Evolutionary conservation across 2,329 filamentous ascomycete species (phyloP).

Genomic region (Aspergillus piperis): DNA sequence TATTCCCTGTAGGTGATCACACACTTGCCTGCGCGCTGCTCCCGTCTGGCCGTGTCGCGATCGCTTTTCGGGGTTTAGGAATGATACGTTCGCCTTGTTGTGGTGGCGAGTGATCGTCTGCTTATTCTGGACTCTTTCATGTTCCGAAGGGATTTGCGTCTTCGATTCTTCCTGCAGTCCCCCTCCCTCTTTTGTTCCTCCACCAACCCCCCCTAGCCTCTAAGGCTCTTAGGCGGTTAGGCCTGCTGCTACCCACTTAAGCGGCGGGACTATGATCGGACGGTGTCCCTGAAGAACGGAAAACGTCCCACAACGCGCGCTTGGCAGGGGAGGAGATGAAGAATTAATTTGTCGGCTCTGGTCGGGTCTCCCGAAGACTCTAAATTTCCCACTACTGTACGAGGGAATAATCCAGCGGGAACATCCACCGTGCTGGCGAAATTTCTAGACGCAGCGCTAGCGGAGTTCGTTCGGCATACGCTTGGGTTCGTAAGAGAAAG

Average conservation of each 20-base stretch:
- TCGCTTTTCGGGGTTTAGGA: neutral
- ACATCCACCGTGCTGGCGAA: conserved; percentile 21
- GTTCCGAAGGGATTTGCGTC: neutral
- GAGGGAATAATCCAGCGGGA: neutral
- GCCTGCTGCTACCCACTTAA: conserved; percentile 16
- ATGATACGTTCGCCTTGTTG: neutral
- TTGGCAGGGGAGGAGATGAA: conserved; percentile 25
- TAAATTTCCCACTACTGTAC: conserved; percentile 10
- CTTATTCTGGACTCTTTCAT: neutral
- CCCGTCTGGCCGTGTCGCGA: neutral
- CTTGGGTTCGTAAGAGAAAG: neutral
- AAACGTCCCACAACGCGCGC: conserved; percentile 28
- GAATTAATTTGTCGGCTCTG: conserved; percentile 17
- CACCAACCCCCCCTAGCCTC: no score
- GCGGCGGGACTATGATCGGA: conserved; percentile 21
- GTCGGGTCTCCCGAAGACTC: conserved; percentile 5
- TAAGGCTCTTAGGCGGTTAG: neutral
- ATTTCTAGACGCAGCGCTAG: conserved; percentile 31
- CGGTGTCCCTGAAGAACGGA: conserved; percentile 25
- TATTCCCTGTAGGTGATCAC: conserved; percentile 8
- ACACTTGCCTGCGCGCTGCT: neutral
- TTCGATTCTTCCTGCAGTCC: neutral
- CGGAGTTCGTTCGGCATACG: conserved; percentile 22
- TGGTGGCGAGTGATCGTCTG: neutral
- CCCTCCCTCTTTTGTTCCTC: conserved; percentile 3